Evolutionary conservation across 1,139 yeast species (phyloP).

Genomic region (Yamadazyma conglobata): DNA sequence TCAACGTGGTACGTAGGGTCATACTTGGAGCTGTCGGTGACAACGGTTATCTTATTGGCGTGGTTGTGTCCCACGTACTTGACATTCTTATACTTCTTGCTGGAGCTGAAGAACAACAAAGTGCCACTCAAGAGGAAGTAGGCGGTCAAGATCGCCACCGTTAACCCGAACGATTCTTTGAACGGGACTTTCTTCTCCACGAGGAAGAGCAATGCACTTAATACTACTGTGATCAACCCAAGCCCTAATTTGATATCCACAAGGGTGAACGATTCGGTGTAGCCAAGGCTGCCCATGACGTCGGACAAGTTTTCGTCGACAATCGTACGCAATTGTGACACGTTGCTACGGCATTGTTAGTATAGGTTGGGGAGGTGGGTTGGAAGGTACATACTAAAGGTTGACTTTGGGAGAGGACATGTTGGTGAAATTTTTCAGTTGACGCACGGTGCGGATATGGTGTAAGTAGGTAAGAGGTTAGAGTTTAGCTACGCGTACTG

Average conservation of each 20-base stretch:
- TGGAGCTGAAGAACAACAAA: slow-evolving; percentile 42
- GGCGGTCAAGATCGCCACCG: slow-evolving; percentile 40
- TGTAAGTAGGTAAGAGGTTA: too few species aligned
- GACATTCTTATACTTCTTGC: slow-evolving; percentile 46
- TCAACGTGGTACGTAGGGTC: slow-evolving; percentile 44
- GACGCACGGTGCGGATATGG: too few species aligned
- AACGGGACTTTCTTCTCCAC: slow-evolving; percentile 61
- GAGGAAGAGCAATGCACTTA: slow-evolving; percentile 64
- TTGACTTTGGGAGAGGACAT: slow-evolving; percentile 9
- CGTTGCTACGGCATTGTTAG: slow-evolving; percentile 31
- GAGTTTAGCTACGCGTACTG: too few species aligned
- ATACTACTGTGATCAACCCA: slow-evolving; percentile 63
- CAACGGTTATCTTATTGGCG: slow-evolving; percentile 33
- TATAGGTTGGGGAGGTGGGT: slow-evolving; percentile 3
- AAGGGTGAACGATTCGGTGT: slow-evolving; percentile 53
- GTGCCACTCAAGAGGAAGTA: slow-evolving; percentile 52
- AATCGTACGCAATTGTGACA: slow-evolving; percentile 45
- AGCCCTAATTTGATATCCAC: slow-evolving; percentile 64
- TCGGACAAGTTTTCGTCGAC: slow-evolving; percentile 47
- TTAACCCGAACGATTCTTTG: slow-evolving; percentile 31
- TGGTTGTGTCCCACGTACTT: slow-evolving; percentile 55
- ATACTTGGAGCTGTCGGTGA: slow-evolving; percentile 36
- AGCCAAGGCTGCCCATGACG: slow-evolving; percentile 56
- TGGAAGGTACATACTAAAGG: slow-evolving; percentile 15
- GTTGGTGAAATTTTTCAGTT: slow-evolving; percentile 3